These are phyloP conservation scores for Teratosphaeria pseudoeucalypti DNA, from an alignment of 2,329 filamentous ascomycete genomes.

Conservation along the genomic window DNA sequence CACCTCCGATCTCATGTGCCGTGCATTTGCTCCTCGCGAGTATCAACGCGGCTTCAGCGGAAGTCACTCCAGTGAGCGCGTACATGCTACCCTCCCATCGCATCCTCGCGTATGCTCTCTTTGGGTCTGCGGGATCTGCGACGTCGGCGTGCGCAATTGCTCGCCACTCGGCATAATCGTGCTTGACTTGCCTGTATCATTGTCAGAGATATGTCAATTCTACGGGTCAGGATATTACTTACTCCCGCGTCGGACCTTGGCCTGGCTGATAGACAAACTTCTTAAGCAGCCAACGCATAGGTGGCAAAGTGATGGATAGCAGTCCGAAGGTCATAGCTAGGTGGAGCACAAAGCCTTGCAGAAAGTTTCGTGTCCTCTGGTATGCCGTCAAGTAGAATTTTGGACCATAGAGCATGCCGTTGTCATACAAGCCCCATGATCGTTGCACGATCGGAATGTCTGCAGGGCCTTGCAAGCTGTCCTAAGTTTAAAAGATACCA, in stretches of 20 bases:
- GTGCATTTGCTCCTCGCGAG: conserved; percentile 48
- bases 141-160: conserved; percentile 54
- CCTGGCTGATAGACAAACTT: conserved; percentile 42
- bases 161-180: conserved; percentile 53
- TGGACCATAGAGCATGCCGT: conserved; percentile 45
- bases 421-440: conserved; percentile 45
- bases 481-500: conserved; percentile 9
- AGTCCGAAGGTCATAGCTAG: conserved; percentile 36
- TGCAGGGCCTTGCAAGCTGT: conserved; percentile 40
- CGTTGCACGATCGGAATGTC: conserved; percentile 51
- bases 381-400: conserved; percentile 50
- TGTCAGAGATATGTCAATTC: not conserved
- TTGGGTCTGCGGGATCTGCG: conserved; percentile 31
- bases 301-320: conserved; percentile 40
- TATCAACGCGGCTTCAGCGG: conserved; percentile 55
- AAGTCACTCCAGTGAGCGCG: conserved; percentile 52
- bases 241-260: conserved; percentile 37
- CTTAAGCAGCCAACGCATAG: conserved; percentile 42
- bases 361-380: conserved; percentile 39
- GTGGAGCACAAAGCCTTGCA: conserved; percentile 42
- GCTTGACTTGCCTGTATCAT: conserved; percentile 39
- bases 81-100: conserved; percentile 55
- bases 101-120: conserved; percentile 47
- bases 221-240: conserved; percentile 6
- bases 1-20: conserved; percentile 49